Conservation (phyloP, 2,329 filamentous ascomycete genomes). For the Stemphylium vesicarium region DNA sequence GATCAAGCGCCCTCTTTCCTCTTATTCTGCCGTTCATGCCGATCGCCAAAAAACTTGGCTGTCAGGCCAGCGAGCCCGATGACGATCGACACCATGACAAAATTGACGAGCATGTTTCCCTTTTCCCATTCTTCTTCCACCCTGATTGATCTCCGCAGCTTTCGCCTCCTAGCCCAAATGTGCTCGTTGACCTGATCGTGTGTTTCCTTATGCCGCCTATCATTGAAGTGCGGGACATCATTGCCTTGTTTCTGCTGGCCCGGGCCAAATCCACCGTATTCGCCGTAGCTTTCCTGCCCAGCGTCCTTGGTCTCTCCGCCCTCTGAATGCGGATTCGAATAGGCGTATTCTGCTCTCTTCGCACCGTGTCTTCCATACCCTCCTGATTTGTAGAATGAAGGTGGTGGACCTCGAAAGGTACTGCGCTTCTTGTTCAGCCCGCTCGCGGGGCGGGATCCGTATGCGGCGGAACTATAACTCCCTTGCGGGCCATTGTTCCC, state of each 20-base stretch:
- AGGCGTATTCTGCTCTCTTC: conserved; percentile 60
- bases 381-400: conserved; percentile 83
- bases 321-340: conserved; percentile 30
- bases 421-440: conserved; percentile 79
- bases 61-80: conserved; percentile 33
- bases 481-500: conserved; percentile 60
- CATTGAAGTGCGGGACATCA: conserved; percentile 78
- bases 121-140: conserved; percentile 32
- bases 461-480: conserved; percentile 59
- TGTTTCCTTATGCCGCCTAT: conserved; percentile 72
- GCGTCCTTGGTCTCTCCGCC: conserved; percentile 25
- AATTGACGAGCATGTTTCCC: conserved; percentile 38
- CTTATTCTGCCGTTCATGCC: conserved; percentile 4
- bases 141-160: conserved; percentile 15
- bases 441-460: conserved; percentile 77
- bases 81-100: conserved; percentile 36
- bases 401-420: conserved; percentile 83
- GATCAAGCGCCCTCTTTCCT: conserved; percentile 9
- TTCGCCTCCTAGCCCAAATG: conserved; percentile 52
- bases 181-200: conserved; percentile 68
- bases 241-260: conserved; percentile 59
- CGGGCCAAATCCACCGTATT: conserved; percentile 63
- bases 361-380: conserved; percentile 73
- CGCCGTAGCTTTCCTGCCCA: conserved; percentile 39
- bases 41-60: conserved; percentile 28